Base-by-base conservation (phyloP, 75 land plant genomes). In the Azolla pinnata region DNA sequence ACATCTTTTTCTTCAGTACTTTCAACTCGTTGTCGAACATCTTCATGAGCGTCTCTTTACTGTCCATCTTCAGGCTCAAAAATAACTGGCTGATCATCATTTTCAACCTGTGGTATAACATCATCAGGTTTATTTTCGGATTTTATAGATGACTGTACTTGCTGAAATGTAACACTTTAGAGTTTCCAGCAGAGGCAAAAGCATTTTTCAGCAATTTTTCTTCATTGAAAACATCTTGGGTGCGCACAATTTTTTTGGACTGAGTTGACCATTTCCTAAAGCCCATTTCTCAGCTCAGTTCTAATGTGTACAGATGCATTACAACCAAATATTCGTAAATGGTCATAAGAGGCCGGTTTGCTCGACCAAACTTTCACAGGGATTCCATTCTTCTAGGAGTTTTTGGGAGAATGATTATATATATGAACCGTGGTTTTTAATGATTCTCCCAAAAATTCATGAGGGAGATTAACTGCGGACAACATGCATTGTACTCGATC, bases 241-340 rank as follows among this genome's bases (percentile, higher is more conserved):
- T 54, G 60, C 64, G 33, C 8, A 44, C 26, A 1, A 61, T 29
- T 20, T 61, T 68, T 28, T 40, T 54, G 0, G 60, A 60, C n/a
- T 53, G 0, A n/a, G 44, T 48, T 29, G 42, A 54, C 32, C 59
- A 31, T 21, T 31, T 0, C 35, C 10, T 31, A 24, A 31, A 57
- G n/a, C 59, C 59, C 59, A 31, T 57, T 31, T 35, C 59, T 17
- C n/a, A n/a, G 0, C 23, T 57, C 2, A 16, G 21, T 18, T 28
- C 17, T 16, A 9, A 57, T 35, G 33, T 57, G 35, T 12, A 7
- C 38, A 57, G 12, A 57, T 21, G 34, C 33, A 5, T 45, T 40
- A 31, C 63, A 65, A 44, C 68, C 58, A 54, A 65, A 72, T 40
- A 67, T 31, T 14, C 4, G 0, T 20, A 57, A 57, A 33, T 32